Conservation (phyloP, 306 rosid genomes). For the Vigna reflexopilosa region DNA sequence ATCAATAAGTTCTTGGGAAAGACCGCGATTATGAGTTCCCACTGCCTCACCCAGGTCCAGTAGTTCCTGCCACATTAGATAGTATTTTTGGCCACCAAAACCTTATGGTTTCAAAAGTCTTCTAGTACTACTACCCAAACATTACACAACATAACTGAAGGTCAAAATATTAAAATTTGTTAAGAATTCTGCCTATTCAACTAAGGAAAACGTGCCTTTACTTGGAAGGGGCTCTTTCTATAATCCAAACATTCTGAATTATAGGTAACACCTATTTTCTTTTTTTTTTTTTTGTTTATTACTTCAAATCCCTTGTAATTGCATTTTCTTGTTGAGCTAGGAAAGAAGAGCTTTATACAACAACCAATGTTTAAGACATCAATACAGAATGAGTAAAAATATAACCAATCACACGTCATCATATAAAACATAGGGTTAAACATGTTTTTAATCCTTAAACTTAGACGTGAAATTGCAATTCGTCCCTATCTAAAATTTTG, state of each 20-base stretch:
- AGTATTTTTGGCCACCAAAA: not conserved
- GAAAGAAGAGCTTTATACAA: not conserved
- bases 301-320: not conserved
- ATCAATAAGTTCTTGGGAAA: slow-evolving; percentile 77
- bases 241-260: slow-evolving; percentile 1
- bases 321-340: not conserved
- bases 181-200: not conserved
- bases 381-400: not conserved
- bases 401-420: not conserved
- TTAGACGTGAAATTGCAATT: no score
- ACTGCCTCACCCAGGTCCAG: slow-evolving; percentile 87
- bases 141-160: slow-evolving; percentile 30
- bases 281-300: no score
- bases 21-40: slow-evolving; percentile 88
- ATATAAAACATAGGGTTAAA: not conserved
- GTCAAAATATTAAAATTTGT: slow-evolving; percentile 14
- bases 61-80: slow-evolving; percentile 60
- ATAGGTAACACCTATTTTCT: not conserved
- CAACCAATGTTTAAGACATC: no score
- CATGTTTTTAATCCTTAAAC: no score
- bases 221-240: slow-evolving; percentile 5
- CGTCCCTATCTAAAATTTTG: no score
- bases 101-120: slow-evolving; percentile 24
- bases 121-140: slow-evolving; percentile 20
- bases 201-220: slow-evolving; percentile 14